Conservation (phyloP, 129 eudicot genomes). For the Oenanthe sinensis region DNA sequence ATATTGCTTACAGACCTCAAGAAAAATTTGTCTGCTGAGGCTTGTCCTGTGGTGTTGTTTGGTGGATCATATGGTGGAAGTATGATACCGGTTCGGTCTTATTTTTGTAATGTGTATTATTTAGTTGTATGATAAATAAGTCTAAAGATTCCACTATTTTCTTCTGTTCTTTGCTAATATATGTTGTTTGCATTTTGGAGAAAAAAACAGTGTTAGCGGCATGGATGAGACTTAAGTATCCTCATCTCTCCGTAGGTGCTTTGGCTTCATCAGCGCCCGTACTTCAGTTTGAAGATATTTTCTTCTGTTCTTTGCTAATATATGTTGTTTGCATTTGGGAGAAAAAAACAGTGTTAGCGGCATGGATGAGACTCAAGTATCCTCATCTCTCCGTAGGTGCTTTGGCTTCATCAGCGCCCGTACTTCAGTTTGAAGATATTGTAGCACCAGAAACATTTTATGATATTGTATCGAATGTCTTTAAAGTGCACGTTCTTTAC, state of each 20-base stretch:
- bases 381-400: conserved; percentile 89
- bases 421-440: conserved; percentile 89
- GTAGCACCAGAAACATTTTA: conserved; percentile 76
- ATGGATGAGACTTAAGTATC: conserved; percentile 96
- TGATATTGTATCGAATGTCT: conserved; percentile 69
- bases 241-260: conserved; percentile 81
- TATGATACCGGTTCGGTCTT: conserved; percentile 27
- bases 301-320: too few species aligned
- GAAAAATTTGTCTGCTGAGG: conserved; percentile 73
- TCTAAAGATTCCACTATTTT: not conserved
- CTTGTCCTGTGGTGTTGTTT: conserved; percentile 81
- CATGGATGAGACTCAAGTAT: conserved; percentile 96
- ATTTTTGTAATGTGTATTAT: not conserved
- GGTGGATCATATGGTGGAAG: conserved; percentile 99
- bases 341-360: conserved; percentile 69
- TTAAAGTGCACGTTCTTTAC: conserved; percentile 43
- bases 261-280: conserved; percentile 93
- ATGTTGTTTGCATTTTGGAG: conserved; percentile 5
- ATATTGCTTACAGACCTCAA: conserved; percentile 68
- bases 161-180: not conserved
- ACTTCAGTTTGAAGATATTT: conserved; percentile 88
- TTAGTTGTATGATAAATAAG: not conserved
- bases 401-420: conserved; percentile 88
- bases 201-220: conserved; percentile 76
- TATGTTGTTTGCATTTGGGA: conserved; percentile 2